Percentiles rank a stretch among this genome's conserved stretches.
These are phyloP conservation scores for Lolium multiflorum DNA, from an alignment of 176 grass and related monocot species.

Conservation along the genomic window DNA sequence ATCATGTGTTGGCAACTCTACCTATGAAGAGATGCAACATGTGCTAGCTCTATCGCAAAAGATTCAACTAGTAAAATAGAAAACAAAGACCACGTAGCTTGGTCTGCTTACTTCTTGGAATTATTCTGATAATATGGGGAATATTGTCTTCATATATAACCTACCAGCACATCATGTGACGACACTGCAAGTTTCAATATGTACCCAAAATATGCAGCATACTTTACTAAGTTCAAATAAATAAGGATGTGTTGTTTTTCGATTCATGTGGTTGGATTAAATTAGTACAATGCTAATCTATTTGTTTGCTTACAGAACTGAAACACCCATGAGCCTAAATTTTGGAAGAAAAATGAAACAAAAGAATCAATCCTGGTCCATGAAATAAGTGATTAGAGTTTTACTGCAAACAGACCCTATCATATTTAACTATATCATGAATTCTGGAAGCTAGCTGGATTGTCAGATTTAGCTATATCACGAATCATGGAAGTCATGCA, in stretches of 20 bases:
- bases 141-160: constrained; percentile 20
- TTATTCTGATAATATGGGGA: constrained; percentile 2
- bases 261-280: constrained; percentile 17
- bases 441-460: constrained; percentile 9
- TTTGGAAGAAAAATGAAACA: not conserved
- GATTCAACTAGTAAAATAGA: constrained; percentile 5
- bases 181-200: constrained; percentile 6
- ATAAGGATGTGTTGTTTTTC: not conserved
- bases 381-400: constrained; percentile 16
- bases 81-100: constrained; percentile 35
- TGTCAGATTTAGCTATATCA: constrained; percentile 30
- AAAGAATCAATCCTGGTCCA: constrained; percentile 18
- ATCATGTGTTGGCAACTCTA: not conserved
- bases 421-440: constrained; percentile 31
- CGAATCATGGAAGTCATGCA: not conserved
- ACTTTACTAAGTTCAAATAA: constrained; percentile 14
- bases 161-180: constrained; percentile 22
- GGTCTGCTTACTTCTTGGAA: constrained; percentile 20
- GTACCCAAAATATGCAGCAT: not conserved
- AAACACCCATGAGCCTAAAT: constrained; percentile 22
- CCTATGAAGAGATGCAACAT: not conserved
- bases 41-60: constrained; percentile 11
- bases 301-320: not conserved
- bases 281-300: constrained; percentile 17
- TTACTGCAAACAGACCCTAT: not conserved